These are phyloP conservation scores for Fusarium pseudocircinatum DNA, from an alignment of 2,329 filamentous ascomycete genomes.

Conservation along the genomic window DNA sequence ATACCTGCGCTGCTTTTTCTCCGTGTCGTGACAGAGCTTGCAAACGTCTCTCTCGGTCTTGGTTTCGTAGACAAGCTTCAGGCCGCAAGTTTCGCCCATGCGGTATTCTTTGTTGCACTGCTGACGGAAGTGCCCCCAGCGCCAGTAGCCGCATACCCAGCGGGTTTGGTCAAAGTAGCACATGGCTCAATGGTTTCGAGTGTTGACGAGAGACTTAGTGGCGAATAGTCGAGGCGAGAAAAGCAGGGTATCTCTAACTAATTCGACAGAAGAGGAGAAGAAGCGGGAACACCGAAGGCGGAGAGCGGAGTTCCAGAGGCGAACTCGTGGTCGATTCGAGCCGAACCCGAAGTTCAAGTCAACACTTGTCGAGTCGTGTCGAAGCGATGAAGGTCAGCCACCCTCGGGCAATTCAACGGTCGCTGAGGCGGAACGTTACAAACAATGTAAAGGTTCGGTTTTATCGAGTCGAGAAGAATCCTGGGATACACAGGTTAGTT, in stretches of 20 bases:
- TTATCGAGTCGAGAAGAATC: not conserved
- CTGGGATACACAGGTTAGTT: slow-evolving; percentile 28
- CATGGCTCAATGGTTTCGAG: slow-evolving; percentile 64
- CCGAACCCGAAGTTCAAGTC: slow-evolving; percentile 28
- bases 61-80: slow-evolving; percentile 87
- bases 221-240: slow-evolving; percentile 6
- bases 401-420: slow-evolving; percentile 5
- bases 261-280: slow-evolving; percentile 27
- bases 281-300: slow-evolving; percentile 22
- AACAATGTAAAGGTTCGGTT: slow-evolving; percentile 22
- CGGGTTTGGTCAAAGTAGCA: slow-evolving; percentile 95
- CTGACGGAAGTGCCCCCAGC: slow-evolving; percentile 91
- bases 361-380: slow-evolving; percentile 12
- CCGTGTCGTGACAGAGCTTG: slow-evolving; percentile 87
- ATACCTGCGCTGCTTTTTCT: slow-evolving; percentile 81
- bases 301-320: slow-evolving; percentile 31
- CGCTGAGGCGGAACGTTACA: not conserved
- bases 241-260: slow-evolving; percentile 11
- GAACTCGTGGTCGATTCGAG: slow-evolving; percentile 29
- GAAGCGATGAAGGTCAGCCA: slow-evolving; percentile 7
- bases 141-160: slow-evolving; percentile 89
- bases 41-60: slow-evolving; percentile 72
- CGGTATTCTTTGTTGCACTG: slow-evolving; percentile 96
- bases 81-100: slow-evolving; percentile 94
- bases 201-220: slow-evolving; percentile 23